Conservation (phyloP, 2,329 filamentous ascomycete genomes). For the Alternaria sp. region DNA sequence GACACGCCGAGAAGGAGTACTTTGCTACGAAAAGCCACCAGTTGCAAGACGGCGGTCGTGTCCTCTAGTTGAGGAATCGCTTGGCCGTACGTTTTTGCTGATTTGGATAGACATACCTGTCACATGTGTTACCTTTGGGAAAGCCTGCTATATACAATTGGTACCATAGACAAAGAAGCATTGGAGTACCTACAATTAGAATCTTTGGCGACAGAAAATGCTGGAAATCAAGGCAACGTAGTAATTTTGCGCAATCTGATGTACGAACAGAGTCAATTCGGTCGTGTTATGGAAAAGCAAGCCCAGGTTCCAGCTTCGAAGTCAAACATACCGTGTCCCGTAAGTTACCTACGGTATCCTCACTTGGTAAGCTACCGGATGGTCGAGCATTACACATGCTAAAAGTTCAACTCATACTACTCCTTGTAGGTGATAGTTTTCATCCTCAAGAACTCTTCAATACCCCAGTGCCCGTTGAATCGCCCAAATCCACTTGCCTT, state of each 20-base stretch:
- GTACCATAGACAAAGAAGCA: not conserved
- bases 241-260: not conserved
- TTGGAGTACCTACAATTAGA: not conserved
- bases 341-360: not conserved
- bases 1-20: not conserved
- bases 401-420: conserved; percentile 12
- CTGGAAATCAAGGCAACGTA: not conserved
- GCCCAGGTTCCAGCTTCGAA: not conserved
- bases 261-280: not conserved
- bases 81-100: not conserved
- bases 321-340: not conserved
- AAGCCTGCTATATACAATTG: no score
- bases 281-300: not conserved
- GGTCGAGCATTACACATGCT: no score
- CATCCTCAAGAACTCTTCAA: conserved; percentile 58
- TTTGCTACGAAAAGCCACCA: not conserved
- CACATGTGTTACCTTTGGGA: not conserved
- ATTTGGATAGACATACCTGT: not conserved
- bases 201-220: not conserved
- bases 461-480: conserved; percentile 57
- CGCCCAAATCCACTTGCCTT: conserved; percentile 61
- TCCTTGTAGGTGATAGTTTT: conserved; percentile 55
- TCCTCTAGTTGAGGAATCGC: not conserved
- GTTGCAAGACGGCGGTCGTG: not conserved
- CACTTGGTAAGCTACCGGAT: no score